Base-by-base conservation (phyloP, 805 yeast species). In the Kockiozyma suomiensis region DNA sequence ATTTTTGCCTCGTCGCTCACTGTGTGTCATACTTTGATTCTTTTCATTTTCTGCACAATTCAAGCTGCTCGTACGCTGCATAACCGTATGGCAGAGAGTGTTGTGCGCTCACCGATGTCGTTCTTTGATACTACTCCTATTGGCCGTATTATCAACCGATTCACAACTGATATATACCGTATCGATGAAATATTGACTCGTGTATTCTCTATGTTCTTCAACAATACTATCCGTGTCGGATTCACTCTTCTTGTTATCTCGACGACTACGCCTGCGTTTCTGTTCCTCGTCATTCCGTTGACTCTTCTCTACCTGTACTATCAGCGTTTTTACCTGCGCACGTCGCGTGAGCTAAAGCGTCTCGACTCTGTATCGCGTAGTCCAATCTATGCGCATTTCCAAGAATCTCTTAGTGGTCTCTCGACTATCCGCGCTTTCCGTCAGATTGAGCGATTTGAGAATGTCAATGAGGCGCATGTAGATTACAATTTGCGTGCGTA, bases 51-150 rank as follows among this genome's bases (percentile, higher is more conserved):
- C 74, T 90, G 96, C 73, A 84, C 96, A 1, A 87, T 93, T 69
- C 83, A 83, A 57, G 96, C 94, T 7, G 93, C 98, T 8, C 84
- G 78, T 59, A 81, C 78, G 57, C 70, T 77, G 28, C 98, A 92
- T 73, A 81, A 85, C 62, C 74, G 76, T 17, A 90, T 92, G 97
- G 84, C 92, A 3, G 74, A 74, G 38, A 71, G 82, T 56, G 94
- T 92, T 13, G 74, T 93, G 61, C 81, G 92, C 66, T 94, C 97
- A 0, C 97, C 97, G 63, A 93, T 92, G 97, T 82, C 90, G 33
- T 92, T 93, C 73, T 92, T 92, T 71, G 98, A 92, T 74, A 90
- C 97, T 1, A 92, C 98, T 0, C 98, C 97, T 57, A 85, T 91
- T 65, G 98, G 98, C 38, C 82, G 98, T 76, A 83, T 92, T 58